phyloP scores from a whole-genome alignment of 1,139 yeast species.

The Yamadazyma diddensiae region DNA sequence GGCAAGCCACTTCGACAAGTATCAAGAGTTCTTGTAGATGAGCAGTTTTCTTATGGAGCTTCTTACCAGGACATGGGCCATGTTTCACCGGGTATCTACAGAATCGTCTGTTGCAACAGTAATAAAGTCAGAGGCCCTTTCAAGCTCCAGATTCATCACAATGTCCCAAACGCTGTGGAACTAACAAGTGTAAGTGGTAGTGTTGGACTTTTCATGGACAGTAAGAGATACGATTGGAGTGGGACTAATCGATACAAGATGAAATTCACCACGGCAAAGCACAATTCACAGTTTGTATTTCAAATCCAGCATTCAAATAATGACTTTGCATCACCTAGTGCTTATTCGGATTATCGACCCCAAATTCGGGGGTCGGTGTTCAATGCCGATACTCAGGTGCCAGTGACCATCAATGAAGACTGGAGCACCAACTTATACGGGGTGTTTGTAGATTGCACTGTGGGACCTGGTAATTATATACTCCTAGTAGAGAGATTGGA shows the following conservation, averaged over 20 bases:
- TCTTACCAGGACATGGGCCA: conserved; percentile 24
- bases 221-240: conserved; percentile 32
- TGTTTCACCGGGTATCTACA: conserved; percentile 32
- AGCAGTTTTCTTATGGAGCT: conserved; percentile 21
- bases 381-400: conserved; percentile 22
- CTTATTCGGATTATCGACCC: conserved; percentile 32
- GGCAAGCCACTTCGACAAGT: conserved; percentile 23
- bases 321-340: conserved; percentile 19
- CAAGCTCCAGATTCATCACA: conserved; percentile 10
- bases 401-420: conserved; percentile 32
- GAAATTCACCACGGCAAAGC: conserved; percentile 19
- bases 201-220: conserved; percentile 36
- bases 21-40: conserved; percentile 25
- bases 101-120: conserved; percentile 29
- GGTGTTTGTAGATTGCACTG: conserved; percentile 32
- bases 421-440: conserved; percentile 49
- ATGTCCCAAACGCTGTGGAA: conserved; percentile 3
- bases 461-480: conserved; percentile 31
- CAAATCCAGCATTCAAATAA: conserved; percentile 23
- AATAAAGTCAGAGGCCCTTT: conserved; percentile 11
- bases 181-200: conserved; percentile 20
- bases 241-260: conserved; percentile 36
- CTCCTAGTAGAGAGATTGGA: conserved; percentile 50
- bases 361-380: conserved; percentile 45
- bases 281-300: conserved; percentile 22